These are phyloP conservation scores for Scutellaria minor DNA, from an alignment of 257 asterid species.

Conservation along the genomic window DNA sequence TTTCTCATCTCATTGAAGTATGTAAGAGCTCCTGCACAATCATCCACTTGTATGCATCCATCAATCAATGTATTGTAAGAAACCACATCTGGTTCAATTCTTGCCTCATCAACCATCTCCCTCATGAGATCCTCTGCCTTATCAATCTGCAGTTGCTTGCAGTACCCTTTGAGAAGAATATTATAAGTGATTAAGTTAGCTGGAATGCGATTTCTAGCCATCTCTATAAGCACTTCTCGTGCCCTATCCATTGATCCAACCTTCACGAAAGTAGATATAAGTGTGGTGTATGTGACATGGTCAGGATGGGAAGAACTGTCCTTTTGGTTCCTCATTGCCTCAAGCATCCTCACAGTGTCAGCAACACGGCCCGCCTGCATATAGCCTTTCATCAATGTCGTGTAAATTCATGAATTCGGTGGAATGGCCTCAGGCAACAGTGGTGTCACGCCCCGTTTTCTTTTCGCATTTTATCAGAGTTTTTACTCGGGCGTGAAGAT, in stretches of 20 bases:
- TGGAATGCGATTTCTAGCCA: constrained; percentile 66
- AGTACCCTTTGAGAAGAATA: constrained; percentile 87
- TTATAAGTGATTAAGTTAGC: constrained; percentile 88
- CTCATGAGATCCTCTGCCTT: constrained; percentile 73
- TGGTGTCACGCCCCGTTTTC: too few species aligned
- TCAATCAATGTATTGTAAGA: constrained; percentile 88
- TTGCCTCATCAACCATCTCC: constrained; percentile 66
- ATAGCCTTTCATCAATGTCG: constrained; percentile 95
- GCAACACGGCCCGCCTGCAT: constrained; percentile 80
- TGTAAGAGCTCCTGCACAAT: constrained; percentile 79
- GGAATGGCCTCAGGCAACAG: constrained; percentile 53
- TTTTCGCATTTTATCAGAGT: too few species aligned
- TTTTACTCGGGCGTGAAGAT: too few species aligned
- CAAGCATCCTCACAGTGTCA: constrained; percentile 86
- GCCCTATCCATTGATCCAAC: constrained; percentile 86
- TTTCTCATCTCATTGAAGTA: constrained; percentile 94
- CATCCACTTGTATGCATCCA: constrained; percentile 84
- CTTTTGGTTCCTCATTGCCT: constrained; percentile 82
- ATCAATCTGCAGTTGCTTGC: constrained; percentile 85
- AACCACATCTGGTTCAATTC: constrained; percentile 89
- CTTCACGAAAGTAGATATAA: constrained; percentile 78
- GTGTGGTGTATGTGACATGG: constrained; percentile 90
- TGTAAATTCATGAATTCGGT: constrained; percentile 85
- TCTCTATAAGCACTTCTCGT: constrained; percentile 68
- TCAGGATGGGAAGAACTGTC: constrained; percentile 80